Evolutionary conservation across 2,329 filamentous ascomycete genomes (phyloP).

Genomic region (Colletotrichum acutatum): DNA sequence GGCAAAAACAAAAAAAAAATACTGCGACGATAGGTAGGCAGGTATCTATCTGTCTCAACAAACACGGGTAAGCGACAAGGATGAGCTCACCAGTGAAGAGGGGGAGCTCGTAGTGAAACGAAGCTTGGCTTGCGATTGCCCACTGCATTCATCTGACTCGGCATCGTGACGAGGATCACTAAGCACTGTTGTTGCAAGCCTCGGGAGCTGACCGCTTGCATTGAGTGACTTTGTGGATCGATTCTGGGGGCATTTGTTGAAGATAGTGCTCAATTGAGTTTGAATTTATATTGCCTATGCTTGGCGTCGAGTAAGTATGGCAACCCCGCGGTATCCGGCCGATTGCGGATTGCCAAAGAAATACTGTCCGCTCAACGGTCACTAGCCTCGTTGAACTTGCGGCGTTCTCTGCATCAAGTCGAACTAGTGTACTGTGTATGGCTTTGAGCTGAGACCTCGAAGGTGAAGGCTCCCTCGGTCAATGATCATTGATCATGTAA

Average conservation of each 20-base stretch:
- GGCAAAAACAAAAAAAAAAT: neutral
- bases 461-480: neutral
- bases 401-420: neutral
- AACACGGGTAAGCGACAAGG: neutral
- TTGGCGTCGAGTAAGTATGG: neutral
- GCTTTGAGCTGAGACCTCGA: neutral
- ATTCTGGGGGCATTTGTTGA: neutral
- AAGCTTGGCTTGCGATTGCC: neutral
- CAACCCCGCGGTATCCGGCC: neutral
- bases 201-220: neutral
- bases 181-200: neutral
- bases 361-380: neutral
- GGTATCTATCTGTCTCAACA: neutral
- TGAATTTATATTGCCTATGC: neutral
- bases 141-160: neutral
- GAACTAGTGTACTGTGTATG: neutral
- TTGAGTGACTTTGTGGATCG: neutral
- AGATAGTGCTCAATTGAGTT: neutral
- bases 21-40: neutral
- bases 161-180: neutral
- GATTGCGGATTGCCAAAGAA: neutral
- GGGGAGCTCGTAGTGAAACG: neutral
- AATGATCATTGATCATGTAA: neutral
- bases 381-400: neutral
- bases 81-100: neutral